phyloP scores from a whole-genome alignment of 148 eudicot species.

The Rhododendron williamsianum region DNA sequence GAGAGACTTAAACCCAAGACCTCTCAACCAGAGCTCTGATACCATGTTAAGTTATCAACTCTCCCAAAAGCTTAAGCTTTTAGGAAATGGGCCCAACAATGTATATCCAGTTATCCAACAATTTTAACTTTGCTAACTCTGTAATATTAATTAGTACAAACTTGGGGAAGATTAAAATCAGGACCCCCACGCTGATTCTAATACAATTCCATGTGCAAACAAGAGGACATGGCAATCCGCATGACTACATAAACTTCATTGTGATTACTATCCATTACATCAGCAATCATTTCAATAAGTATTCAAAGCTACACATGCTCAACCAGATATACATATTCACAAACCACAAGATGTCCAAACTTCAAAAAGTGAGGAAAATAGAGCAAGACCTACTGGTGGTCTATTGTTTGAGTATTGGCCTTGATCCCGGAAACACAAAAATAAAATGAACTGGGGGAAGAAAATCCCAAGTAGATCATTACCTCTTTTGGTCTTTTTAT shows the following conservation, averaged over 20 bases:
- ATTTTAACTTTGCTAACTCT: not conserved
- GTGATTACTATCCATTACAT: not conserved
- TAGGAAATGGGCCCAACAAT: too few species aligned
- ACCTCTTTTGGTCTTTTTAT: slow-evolving; percentile 98
- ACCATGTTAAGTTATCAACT: too few species aligned
- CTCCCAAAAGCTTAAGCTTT: too few species aligned
- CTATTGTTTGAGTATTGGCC: not conserved
- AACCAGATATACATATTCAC: not conserved
- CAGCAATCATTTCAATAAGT: not conserved
- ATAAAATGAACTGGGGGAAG: not conserved
- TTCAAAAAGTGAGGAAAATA: not conserved
- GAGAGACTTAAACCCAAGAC: too few species aligned
- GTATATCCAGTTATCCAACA: too few species aligned
- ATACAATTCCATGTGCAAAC: not conserved
- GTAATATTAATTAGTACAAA: not conserved
- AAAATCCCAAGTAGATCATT: slow-evolving; percentile 9
- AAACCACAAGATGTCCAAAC: not conserved
- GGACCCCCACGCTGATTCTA: not conserved
- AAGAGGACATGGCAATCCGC: not conserved
- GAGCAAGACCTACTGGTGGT: not conserved
- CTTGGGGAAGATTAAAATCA: not conserved
- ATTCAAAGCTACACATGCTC: not conserved
- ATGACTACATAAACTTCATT: not conserved
- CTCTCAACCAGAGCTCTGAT: too few species aligned
- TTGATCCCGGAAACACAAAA: not conserved